Percentiles rank a stretch among this genome's conserved stretches.
Conservation (phyloP, 495 filamentous ascomycete species). For the Neurospora terricola region DNA sequence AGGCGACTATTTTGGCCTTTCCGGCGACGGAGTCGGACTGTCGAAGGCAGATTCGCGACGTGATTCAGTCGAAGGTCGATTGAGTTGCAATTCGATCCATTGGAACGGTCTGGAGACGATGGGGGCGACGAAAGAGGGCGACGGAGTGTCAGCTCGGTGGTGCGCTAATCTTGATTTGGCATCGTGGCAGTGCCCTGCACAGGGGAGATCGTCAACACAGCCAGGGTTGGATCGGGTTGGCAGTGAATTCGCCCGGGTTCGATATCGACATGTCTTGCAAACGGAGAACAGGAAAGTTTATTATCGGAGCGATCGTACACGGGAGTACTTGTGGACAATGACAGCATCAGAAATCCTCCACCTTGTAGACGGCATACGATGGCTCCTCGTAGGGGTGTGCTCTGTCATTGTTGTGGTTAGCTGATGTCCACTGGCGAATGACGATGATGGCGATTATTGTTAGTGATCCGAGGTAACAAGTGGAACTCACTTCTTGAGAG, state of each 20-base stretch:
- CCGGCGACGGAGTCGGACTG: neutral
- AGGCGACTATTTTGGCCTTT: neutral
- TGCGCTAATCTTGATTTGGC: neutral
- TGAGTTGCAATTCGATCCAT: neutral
- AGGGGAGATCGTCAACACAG: neutral
- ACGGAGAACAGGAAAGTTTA: neutral
- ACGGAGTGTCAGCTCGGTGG: neutral
- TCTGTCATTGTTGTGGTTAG: constrained; percentile 20
- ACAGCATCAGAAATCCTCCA: constrained; percentile 53
- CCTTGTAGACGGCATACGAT: constrained; percentile 62
- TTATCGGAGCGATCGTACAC: neutral
- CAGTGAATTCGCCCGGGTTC: neutral
- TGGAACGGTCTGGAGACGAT: neutral
- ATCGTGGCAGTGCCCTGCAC: neutral
- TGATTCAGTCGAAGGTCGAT: neutral
- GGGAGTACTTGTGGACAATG: neutral
- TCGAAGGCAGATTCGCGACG: neutral
- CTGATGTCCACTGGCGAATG: neutral
- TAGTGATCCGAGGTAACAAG: neutral
- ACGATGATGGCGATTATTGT: neutral
- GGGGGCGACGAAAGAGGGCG: neutral
- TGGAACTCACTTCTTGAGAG: constrained; percentile 48
- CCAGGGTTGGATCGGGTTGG: neutral
- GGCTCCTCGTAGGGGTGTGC: constrained; percentile 74
- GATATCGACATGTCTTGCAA: neutral